Conservation (phyloP, 1,284 basidiomycete genomes). For the Mixia osmundae region DNA sequence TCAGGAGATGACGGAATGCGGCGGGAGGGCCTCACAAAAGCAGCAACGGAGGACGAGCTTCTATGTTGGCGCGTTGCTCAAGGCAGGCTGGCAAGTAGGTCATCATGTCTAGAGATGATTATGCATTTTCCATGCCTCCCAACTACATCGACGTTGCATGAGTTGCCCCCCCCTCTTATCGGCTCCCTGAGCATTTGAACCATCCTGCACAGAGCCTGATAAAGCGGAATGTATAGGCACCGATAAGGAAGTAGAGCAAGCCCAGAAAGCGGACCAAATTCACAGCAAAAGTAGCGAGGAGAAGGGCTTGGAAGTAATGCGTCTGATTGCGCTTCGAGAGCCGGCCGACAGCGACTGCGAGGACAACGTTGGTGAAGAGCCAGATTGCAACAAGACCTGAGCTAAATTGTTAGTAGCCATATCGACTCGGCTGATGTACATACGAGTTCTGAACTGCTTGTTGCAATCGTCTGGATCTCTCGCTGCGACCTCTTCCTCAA, state of each 20-base stretch:
- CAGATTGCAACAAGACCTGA: constrained; percentile 63
- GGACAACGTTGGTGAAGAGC: constrained; percentile 53
- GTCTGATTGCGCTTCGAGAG: constrained; percentile 3
- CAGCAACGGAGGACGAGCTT: constrained; percentile 67
- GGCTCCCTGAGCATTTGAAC: constrained; percentile 2
- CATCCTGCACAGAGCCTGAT: constrained; percentile 6
- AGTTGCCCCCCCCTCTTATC: not conserved
- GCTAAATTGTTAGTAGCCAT: too few relatives aligned
- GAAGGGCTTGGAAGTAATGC: constrained; percentile 7
- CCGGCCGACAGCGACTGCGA: constrained; percentile 7
- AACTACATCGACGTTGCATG: not conserved
- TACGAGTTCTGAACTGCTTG: constrained; percentile 62
- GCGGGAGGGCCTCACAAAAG: constrained; percentile 73
- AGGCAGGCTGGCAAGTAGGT: constrained; percentile 7
- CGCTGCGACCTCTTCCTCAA: constrained; percentile 44
- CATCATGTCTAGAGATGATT: not conserved
- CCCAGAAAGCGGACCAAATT: constrained; percentile 7
- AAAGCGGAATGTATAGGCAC: constrained; percentile 6
- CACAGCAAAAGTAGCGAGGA: constrained; percentile 7
- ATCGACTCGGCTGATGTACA: too few relatives aligned
- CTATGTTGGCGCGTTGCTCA: constrained; percentile 16
- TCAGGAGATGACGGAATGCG: constrained; percentile 61
- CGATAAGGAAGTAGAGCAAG: constrained; percentile 8
- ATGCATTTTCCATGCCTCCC: not conserved
- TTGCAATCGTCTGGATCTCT: constrained; percentile 67